A percentile compares a stretch with the other conserved stretches of the same genome.
Evolutionary conservation across 2,329 filamentous ascomycete genomes (phyloP).

Genomic region (Pseudogymnoascus sp.): DNA sequence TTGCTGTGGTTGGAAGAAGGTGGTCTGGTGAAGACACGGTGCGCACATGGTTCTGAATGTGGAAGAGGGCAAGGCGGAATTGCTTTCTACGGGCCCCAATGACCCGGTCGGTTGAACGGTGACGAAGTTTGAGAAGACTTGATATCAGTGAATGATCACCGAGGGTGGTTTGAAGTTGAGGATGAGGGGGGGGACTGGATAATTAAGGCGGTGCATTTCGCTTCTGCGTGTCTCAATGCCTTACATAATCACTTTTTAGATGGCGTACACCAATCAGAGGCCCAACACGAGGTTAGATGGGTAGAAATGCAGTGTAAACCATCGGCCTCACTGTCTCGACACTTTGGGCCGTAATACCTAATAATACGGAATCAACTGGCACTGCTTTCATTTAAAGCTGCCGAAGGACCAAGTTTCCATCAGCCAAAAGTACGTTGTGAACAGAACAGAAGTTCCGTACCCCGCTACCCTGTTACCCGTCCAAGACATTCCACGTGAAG

Average conservation of each 20-base stretch:
- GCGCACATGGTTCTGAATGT: conserved; percentile 9
- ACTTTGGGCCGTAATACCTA: background rate
- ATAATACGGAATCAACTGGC: background rate
- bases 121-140: background rate
- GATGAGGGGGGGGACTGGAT: background rate
- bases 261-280: background rate
- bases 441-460: background rate
- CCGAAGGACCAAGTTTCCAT: background rate
- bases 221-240: background rate
- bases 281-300: conserved; percentile 2
- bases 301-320: background rate
- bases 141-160: background rate
- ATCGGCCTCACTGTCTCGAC: background rate
- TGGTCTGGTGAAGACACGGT: conserved; percentile 7
- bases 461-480: background rate
- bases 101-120: conserved; percentile 21
- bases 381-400: background rate
- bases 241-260: background rate
- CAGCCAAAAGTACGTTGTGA: background rate
- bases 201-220: background rate
- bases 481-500: background rate
- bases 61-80: conserved; percentile 18
- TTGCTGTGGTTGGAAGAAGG: conserved; percentile 15
- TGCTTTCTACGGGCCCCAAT: conserved; percentile 18
- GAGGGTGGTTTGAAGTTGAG: background rate